Base-by-base conservation (phyloP, 148 eudicot genomes). In the Persicaria maculosa region DNA sequence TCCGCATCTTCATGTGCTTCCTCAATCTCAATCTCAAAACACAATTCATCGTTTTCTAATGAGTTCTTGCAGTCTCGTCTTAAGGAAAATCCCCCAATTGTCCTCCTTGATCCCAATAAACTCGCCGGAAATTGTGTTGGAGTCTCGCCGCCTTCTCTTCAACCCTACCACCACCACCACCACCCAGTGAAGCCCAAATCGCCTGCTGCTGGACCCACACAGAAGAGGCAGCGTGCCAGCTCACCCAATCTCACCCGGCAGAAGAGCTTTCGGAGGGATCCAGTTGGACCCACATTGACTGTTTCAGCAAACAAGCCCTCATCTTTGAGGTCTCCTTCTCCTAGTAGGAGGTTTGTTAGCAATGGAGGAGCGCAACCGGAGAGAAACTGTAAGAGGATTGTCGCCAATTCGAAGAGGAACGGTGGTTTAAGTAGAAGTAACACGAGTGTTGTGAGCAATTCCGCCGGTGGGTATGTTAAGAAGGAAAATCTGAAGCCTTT, bases 201-300 rank as follows among this genome's bases (percentile, higher is more conserved):
- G 68, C 57, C 69, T 6, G 43, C 25, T 0, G 65, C 78, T 40
- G 52, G 80, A 3, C 71, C 74, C 6, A 65, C 89, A n/a, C 84
- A 85, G 65, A 92, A 89, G 80, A 72, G 94, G 40, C 78, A 89
- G 14, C 90, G 97, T 5, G 84, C 87, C 14, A 81, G 52, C 61
- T 88, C 92, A 36, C 90, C 96, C 8, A 78, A 78, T 46, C 81
- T 92, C n/a, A 76, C 86, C 15, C 79, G 89, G 36, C 93, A 91
- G 59, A 91, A 89, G 83, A 91, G 91, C 81, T 83, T 87, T 71
- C 80, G 87, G 54, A 75, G 75, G 50, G 93, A 89, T 68, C 81
- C 77, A 1, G 82, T 78, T 55, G 25, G 79, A 70, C 73, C 73
- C 54, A 65, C 70, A 40, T 65, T 65, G 43, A 9, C 10, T 9